These are phyloP conservation scores for Apiotrichum gracile DNA, from an alignment of 1,284 basidiomycete species.

Conservation along the genomic window DNA sequence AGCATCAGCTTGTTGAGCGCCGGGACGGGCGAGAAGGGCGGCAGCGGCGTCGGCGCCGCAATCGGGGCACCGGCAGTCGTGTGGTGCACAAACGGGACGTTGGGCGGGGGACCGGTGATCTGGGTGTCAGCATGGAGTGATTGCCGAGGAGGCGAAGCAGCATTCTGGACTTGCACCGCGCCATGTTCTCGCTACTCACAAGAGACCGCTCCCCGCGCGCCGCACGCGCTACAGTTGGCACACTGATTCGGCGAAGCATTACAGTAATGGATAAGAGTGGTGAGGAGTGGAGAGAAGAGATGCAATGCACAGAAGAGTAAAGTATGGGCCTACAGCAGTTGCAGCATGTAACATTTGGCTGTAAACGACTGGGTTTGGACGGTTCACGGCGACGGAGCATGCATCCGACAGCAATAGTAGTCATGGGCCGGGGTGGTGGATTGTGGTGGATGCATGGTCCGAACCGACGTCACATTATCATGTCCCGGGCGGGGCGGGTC, in stretches of 20 bases:
- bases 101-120: constrained; percentile 44
- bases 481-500: background rate
- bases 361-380: no score
- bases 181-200: background rate
- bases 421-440: background rate
- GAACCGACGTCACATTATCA: background rate
- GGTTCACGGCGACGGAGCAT: background rate
- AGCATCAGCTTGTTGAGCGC: constrained; percentile 11
- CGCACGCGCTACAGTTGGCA: constrained; percentile 1
- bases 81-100: constrained; percentile 24
- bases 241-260: constrained; percentile 12
- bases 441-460: background rate
- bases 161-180: background rate
- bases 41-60: constrained; percentile 38
- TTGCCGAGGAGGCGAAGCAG: background rate
- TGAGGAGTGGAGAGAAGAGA: background rate
- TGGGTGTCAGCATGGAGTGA: constrained; percentile 9
- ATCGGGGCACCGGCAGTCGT: constrained; percentile 21
- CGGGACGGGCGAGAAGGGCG: constrained; percentile 23
- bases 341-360: background rate
- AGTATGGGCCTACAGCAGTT: background rate
- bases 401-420: background rate
- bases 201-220: constrained; percentile 5
- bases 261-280: background rate
- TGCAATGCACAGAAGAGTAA: background rate